phyloP scores from a whole-genome alignment of 1,139 yeast species.

The Pichia sp. region DNA sequence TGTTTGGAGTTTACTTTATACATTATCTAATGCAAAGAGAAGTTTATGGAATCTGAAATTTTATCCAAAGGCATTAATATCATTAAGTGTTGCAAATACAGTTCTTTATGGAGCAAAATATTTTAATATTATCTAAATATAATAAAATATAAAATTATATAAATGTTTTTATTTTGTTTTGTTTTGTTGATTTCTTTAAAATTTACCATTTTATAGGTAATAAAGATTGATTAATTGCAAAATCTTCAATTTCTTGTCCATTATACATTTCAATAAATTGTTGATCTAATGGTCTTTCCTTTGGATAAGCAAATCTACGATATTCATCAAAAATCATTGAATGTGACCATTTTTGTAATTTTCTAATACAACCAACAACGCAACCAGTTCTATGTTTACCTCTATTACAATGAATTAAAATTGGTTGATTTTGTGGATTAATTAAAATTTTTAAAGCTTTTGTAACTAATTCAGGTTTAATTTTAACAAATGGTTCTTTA shows the following conservation, averaged over 20 bases:
- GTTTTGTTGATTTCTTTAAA: background rate
- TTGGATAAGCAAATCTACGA: slow-evolving; percentile 89
- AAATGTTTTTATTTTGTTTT: too few relatives aligned
- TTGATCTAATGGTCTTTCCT: slow-evolving; percentile 90
- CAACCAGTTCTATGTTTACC: slow-evolving; percentile 98
- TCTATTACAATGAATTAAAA: slow-evolving; percentile 87
- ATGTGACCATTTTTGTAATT: slow-evolving; percentile 86
- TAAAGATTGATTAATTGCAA: slow-evolving; percentile 49
- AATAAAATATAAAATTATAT: too few relatives aligned
- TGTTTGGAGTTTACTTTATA: slow-evolving; percentile 81
- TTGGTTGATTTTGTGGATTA: slow-evolving; percentile 82
- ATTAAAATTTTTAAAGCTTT: slow-evolving; percentile 76
- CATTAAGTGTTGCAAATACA: slow-evolving; percentile 58
- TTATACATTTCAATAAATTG: slow-evolving; percentile 89
- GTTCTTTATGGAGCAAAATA: slow-evolving; percentile 52
- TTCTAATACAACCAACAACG: slow-evolving; percentile 82
- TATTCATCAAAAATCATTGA: slow-evolving; percentile 94
- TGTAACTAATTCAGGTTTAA: slow-evolving; percentile 71
- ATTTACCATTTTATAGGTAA: slow-evolving; percentile 64
- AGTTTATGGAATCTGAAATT: slow-evolving; percentile 44
- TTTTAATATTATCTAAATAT: slow-evolving; percentile 4
- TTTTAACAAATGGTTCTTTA: slow-evolving; percentile 88
- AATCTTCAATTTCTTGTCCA: slow-evolving; percentile 49
- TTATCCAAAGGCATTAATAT: slow-evolving; percentile 57
- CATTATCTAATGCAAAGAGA: slow-evolving; percentile 66